These are phyloP conservation scores for Fusarium burgessii DNA, from an alignment of 2,329 filamentous ascomycete species.

Conservation along the genomic window DNA sequence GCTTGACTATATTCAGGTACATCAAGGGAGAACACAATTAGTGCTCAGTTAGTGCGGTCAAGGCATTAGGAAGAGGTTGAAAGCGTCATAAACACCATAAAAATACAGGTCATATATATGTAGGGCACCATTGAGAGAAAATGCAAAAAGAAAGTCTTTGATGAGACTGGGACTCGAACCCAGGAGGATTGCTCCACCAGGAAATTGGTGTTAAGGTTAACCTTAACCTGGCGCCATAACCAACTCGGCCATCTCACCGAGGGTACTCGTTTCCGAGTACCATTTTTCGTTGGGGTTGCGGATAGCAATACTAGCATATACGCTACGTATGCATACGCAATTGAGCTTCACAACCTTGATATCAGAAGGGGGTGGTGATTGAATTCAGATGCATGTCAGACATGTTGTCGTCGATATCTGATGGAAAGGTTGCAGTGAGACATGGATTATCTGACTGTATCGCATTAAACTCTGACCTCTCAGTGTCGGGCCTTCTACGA, in stretches of 20 bases:
- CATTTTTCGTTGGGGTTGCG: not conserved
- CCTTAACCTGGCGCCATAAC: conserved; percentile 49
- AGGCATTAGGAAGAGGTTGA: not conserved
- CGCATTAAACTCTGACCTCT: not conserved
- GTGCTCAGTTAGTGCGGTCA: too few species aligned
- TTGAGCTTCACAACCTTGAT: not conserved
- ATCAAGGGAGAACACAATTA: not conserved
- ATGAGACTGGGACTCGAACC: conserved; percentile 49
- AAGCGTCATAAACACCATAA: not conserved
- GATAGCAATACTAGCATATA: accelerated
- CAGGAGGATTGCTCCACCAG: conserved; percentile 48
- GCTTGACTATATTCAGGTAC: not conserved
- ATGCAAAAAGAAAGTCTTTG: conserved; percentile 19
- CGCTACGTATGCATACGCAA: accelerated
- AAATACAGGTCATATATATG: accelerated
- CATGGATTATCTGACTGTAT: not conserved
- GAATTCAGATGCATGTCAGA: conserved; percentile 9
- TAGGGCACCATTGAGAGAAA: not conserved
- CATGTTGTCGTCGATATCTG: not conserved
- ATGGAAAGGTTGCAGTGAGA: not conserved
- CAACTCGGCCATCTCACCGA: conserved; percentile 48
- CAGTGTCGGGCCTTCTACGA: not conserved
- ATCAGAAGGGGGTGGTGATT: not conserved
- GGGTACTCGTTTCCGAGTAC: conserved; percentile 1
- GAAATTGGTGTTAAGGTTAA: conserved; percentile 46